These are phyloP conservation scores for Obelidium mucronatum DNA, from an alignment of 192 early-diverging fungal species.

Conservation along the genomic window DNA sequence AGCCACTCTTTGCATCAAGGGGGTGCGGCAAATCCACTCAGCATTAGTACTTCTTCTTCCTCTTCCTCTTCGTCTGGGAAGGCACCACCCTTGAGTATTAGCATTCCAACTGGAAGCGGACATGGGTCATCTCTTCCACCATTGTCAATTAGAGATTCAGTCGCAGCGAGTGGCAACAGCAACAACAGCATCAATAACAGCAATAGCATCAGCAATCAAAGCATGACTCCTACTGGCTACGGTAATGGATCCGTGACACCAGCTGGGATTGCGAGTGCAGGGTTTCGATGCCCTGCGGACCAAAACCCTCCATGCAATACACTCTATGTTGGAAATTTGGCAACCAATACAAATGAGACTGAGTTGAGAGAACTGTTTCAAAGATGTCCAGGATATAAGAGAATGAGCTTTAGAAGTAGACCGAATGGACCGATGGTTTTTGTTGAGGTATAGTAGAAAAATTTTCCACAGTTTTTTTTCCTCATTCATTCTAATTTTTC, in stretches of 20 bases:
- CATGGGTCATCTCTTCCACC: constrained; percentile 11
- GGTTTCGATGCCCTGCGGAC: constrained; percentile 62
- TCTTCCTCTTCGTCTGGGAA: no score
- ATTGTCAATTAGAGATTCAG: background rate
- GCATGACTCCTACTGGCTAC: background rate
- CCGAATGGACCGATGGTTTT: constrained; percentile 98
- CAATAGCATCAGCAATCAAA: constrained; percentile 33
- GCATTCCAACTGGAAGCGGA: background rate
- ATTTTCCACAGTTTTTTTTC: background rate
- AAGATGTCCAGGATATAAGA: constrained; percentile 85
- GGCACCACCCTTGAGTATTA: background rate
- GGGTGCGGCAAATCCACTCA: background rate
- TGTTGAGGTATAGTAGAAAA: constrained; percentile 73
- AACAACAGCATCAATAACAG: constrained; percentile 13
- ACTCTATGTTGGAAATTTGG: constrained; percentile 97
- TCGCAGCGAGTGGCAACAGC: constrained; percentile 7
- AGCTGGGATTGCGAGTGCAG: constrained; percentile 24
- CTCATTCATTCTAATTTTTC: background rate
- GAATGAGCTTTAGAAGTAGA: constrained; percentile 87
- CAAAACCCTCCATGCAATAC: constrained; percentile 99
- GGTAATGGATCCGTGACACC: constrained; percentile 12
- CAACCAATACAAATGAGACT: constrained; percentile 85
- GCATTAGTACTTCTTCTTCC: constrained; percentile 5
- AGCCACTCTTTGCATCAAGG: background rate
- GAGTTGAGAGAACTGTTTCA: constrained; percentile 87